Evolutionary conservation across 1,284 basidiomycete genomes (phyloP).

Genomic region (Sanghuangporus sanghuang): DNA sequence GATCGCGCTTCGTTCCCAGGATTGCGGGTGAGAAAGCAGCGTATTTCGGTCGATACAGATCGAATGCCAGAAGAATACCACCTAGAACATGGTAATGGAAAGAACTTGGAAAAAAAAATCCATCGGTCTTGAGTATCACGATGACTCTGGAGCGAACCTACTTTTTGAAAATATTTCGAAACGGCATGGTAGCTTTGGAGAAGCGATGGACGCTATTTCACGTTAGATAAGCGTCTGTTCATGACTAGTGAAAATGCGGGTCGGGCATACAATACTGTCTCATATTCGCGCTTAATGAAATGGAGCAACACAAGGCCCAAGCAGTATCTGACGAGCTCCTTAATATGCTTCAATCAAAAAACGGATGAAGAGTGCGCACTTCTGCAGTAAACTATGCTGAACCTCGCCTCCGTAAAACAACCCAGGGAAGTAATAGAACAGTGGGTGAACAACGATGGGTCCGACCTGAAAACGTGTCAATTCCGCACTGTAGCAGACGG

Average conservation of each 20-base stretch:
- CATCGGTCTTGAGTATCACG: background rate
- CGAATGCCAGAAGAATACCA: slow-evolving; percentile 69
- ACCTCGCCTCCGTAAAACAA: slow-evolving; percentile 66
- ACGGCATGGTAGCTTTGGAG: slow-evolving; percentile 92
- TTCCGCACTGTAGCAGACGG: background rate
- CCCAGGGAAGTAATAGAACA: slow-evolving; percentile 72
- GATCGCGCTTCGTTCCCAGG: slow-evolving; percentile 61
- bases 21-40: slow-evolving; percentile 57
- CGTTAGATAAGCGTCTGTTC: background rate
- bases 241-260: background rate
- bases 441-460: slow-evolving; percentile 87
- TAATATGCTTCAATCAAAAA: slow-evolving; percentile 4
- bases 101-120: slow-evolving; percentile 48
- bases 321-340: slow-evolving; percentile 52
- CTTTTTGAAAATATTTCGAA: slow-evolving; percentile 89
- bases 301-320: slow-evolving; percentile 80
- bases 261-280: slow-evolving; percentile 76
- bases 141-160: slow-evolving; percentile 32
- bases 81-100: slow-evolving; percentile 84
- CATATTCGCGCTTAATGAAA: slow-evolving; percentile 90
- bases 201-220: slow-evolving; percentile 79
- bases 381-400: slow-evolving; percentile 74
- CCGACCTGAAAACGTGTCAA: slow-evolving; percentile 54
- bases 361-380: slow-evolving; percentile 37
- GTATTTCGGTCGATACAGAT: slow-evolving; percentile 75